Evolutionary conservation across 139 green algal genomes (phyloP).

Genomic region (Yamagishiella unicocca): DNA sequence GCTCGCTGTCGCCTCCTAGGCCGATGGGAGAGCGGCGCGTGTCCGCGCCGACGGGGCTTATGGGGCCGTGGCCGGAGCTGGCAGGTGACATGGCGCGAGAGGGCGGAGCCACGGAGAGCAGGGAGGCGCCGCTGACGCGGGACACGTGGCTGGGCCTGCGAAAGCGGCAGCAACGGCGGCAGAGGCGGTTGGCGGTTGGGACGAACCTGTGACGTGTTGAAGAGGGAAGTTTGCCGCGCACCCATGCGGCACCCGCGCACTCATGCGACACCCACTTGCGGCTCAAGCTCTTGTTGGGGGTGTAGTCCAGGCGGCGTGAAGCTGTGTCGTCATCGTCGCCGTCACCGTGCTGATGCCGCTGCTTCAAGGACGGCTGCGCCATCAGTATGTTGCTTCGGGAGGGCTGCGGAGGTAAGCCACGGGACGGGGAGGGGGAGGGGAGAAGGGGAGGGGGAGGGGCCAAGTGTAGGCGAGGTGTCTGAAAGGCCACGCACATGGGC

Average conservation of each 20-base stretch:
- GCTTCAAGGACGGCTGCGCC: background rate
- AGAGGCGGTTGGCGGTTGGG: too few species aligned
- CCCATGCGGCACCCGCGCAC: too few species aligned
- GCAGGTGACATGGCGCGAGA: background rate
- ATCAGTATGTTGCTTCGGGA: background rate
- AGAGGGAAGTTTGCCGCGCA: too few species aligned
- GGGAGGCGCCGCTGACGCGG: background rate
- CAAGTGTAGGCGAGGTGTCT: too few species aligned
- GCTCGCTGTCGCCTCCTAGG: background rate
- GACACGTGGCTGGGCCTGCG: too few species aligned
- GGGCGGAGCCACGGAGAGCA: background rate
- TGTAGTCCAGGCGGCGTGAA: background rate
- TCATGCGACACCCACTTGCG: constrained; percentile 8
- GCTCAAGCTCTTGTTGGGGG: background rate
- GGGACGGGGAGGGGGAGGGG: too few species aligned
- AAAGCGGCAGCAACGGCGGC: too few species aligned
- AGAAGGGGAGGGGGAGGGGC: too few species aligned
- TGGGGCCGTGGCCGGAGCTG: too few species aligned
- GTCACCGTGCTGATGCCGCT: background rate
- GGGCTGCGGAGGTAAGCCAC: background rate
- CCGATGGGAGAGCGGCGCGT: too few species aligned
- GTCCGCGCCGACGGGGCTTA: background rate
- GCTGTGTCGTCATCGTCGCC: background rate
- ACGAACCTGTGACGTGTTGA: too few species aligned
- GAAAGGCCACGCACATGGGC: too few species aligned